Base-by-base conservation (phyloP, 495 filamentous ascomycete species). In the Aspergillus incahuasiensis region DNA sequence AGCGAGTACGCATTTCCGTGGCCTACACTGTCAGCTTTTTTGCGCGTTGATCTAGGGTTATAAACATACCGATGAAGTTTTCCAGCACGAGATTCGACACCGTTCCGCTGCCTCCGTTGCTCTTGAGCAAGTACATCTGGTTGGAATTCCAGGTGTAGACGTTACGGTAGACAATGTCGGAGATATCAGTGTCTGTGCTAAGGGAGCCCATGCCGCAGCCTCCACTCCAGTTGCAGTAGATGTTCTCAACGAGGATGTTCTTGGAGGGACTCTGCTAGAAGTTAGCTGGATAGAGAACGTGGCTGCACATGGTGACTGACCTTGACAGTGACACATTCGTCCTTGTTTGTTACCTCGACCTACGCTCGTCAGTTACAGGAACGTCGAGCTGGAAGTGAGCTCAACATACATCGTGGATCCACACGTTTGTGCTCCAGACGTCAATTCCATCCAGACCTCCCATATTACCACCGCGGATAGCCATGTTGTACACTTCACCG, bases 121-220 rank as follows among this genome's bases (percentile, higher is more conserved):
- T 75, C 66, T 85, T 86, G 68, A 86, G 79, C 80, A 86, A 80
- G 59, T 79, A 73, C 81, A 84, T 84, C 60, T 83, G 79, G 65
- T 82, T 85, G 21, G 74, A 75, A 25, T 72, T 64, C 66, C 74
- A 75, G 49, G 76, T 76, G 65, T 82, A 80, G 54, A 82, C 63
- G 62, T 79, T 75, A 16, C 74, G 68, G 63, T 79, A 79, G n/a
- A 63, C 63, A 52, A 82, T 71, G 39, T 74, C 71, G 32, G 67
- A 70, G 60, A 83, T 76, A 41, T 68, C 48, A n/a, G 59, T 66
- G 40, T 64, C 68, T 5, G 63, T 61, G 1, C 57, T 54, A 8
- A 82, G 65, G 11, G 76, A 82, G 24, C 78, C 80, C 55, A 81
- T 79, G 9, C 75, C 77, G 62, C 77, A 79, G 4, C 79, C 79